Percentiles rank a stretch among this genome's conserved stretches.
phyloP scores from a whole-genome alignment of 1,139 yeast species.

The Geotrichum klebahnii region DNA sequence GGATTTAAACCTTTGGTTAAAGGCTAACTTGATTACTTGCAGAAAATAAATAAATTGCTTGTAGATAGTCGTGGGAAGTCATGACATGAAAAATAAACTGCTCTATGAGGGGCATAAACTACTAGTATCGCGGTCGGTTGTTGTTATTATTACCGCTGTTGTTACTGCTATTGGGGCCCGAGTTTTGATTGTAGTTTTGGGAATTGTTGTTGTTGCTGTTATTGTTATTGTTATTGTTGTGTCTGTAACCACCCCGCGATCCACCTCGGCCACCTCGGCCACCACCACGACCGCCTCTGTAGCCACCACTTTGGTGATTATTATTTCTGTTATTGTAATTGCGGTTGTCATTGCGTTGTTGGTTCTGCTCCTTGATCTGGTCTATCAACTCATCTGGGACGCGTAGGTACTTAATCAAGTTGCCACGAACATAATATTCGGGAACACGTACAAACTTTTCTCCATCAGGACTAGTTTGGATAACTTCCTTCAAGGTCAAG shows the following conservation, averaged over 20 bases:
- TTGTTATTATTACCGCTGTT: background rate
- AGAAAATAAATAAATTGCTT: too few relatives aligned
- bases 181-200: constrained; percentile 14
- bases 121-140: constrained; percentile 3
- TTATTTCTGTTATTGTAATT: constrained; percentile 26
- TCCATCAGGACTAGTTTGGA: constrained; percentile 67
- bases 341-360: constrained; percentile 49
- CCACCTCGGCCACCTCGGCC: constrained; percentile 27
- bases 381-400: constrained; percentile 50
- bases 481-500: constrained; percentile 72
- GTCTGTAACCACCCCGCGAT: constrained; percentile 24
- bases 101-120: too few relatives aligned
- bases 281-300: constrained; percentile 26
- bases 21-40: too few relatives aligned
- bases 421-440: constrained; percentile 83
- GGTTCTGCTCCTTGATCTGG: constrained; percentile 59
- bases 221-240: constrained; percentile 20
- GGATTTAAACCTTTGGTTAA: too few relatives aligned
- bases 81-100: background rate
- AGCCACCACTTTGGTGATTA: constrained; percentile 26
- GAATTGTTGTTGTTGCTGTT: constrained; percentile 22
- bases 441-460: constrained; percentile 63
- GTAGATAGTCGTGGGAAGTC: too few relatives aligned
- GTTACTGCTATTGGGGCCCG: constrained; percentile 21
- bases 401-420: constrained; percentile 64